Percentiles rank a stretch among this genome's conserved stretches.
phyloP scores from a whole-genome alignment of 2,329 filamentous ascomycete genomes.

The Lomentospora prolificans region DNA sequence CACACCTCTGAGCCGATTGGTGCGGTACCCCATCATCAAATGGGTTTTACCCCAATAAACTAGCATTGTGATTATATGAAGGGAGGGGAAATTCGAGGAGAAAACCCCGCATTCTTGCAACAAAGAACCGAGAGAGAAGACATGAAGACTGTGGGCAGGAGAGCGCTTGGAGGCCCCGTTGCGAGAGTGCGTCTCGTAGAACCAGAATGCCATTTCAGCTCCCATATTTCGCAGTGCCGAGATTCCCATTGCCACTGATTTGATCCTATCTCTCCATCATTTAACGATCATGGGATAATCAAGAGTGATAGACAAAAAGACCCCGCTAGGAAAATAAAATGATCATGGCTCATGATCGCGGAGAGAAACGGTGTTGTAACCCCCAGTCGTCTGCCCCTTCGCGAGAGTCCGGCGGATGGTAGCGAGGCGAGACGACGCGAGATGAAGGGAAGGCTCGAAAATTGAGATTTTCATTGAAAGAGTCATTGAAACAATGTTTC shows the following conservation, averaged over 20 bases:
- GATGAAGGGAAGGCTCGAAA: background rate
- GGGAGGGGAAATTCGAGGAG: background rate
- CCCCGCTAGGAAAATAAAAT: background rate
- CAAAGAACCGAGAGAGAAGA: background rate
- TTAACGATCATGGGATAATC: background rate
- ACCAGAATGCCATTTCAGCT: too few relatives aligned
- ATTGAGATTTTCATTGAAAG: too few relatives aligned
- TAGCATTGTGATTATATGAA: background rate
- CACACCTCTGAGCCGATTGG: background rate
- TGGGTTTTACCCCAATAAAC: background rate
- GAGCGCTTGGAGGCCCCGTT: background rate
- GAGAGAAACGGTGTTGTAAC: background rate
- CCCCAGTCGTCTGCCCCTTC: background rate
- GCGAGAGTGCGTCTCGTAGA: background rate
- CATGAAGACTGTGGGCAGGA: background rate
- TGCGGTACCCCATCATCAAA: background rate
- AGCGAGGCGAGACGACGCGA: background rate
- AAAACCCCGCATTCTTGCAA: slow-evolving; percentile 2
- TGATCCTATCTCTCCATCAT: background rate
- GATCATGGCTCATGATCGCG: background rate
- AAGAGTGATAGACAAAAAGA: background rate
- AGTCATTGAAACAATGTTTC: background rate
- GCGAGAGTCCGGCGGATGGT: background rate
- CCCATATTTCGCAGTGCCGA: background rate
- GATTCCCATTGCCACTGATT: background rate